Base-by-base conservation (phyloP, 1,284 basidiomycete species). In the Cryptococcus sp. region DNA sequence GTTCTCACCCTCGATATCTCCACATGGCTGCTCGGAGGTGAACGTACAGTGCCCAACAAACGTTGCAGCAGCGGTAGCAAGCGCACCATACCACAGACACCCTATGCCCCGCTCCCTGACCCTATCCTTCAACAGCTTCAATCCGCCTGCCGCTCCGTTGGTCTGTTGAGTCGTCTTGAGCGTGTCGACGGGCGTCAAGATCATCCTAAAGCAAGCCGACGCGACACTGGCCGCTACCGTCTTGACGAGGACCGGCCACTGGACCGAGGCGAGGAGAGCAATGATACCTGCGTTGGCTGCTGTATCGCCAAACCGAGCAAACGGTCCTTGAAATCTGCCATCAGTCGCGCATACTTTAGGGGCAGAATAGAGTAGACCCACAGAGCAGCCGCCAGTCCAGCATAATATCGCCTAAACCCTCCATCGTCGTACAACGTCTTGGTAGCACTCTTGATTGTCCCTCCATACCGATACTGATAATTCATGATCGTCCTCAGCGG, bases 111-210 rank as follows among this genome's bases (percentile, higher is more conserved):
- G 83, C 45, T 72, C 77, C 65, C 79, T 82, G 51, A 91, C 83
- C 57, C 89, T 78, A 7, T 79, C 75, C 53, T 75, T 78, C 34
- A 93, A 73, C 42, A 93, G 79, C 25, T 66, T 65, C 49, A 83
- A 72, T 0, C 87, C 90, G 0, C 73, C 70, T 51, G 52, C 52
- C 4, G 77, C 80, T 5, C 90, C 90, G 65, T 91, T 84, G 0
- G 90, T 87, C 73, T 94, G 90, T 74, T 93, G 75, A 0, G 88
- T 93, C 6, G 90, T 94, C 78, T 94, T 93, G 54, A 92, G 67
- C 0, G 90, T 91, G 71, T 94, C 90, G 45, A 93, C 79, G 0
- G 90, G 90, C 0, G 87, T 92, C 36, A 93, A 73, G 14, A 85
- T 74, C 81, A 93, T 92, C 35, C 87, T 75, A 69, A 91, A 90